Evolutionary conservation across 371 early-diverging fungal species (phyloP).

Genomic region (Mucor mucedo): DNA sequence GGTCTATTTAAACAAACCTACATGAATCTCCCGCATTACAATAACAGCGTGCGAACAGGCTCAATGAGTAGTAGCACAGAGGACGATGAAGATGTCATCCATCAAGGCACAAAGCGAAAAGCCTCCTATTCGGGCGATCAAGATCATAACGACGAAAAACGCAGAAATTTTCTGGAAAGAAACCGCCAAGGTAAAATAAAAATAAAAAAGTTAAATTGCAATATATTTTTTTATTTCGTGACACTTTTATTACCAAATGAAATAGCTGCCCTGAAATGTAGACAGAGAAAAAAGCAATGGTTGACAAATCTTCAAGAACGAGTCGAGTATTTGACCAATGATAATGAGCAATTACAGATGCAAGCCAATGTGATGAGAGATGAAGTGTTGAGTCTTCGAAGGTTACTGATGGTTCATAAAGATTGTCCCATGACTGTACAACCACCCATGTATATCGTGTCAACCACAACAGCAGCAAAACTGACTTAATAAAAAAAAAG

Average conservation of each 20-base stretch:
- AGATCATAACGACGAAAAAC: slow-evolving; percentile 60
- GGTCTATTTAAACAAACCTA: background rate
- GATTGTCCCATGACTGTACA: slow-evolving; percentile 47
- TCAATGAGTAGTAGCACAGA: slow-evolving; percentile 1
- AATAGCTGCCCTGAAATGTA: slow-evolving; percentile 88
- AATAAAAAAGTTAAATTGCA: background rate
- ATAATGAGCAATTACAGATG: slow-evolving; percentile 73
- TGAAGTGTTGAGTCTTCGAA: slow-evolving; percentile 65
- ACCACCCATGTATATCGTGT: background rate
- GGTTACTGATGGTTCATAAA: slow-evolving; percentile 51
- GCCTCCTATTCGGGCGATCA: slow-evolving; percentile 1
- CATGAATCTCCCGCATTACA: background rate
- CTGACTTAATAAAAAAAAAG: background rate
- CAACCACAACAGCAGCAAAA: background rate
- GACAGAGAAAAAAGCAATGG: slow-evolving; percentile 91
- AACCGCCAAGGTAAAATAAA: slow-evolving; percentile 74
- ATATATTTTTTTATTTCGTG: background rate
- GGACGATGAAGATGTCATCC: background rate
- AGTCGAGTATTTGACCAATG: slow-evolving; percentile 70
- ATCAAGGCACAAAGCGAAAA: background rate
- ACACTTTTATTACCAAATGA: background rate
- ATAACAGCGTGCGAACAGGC: background rate
- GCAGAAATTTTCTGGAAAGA: slow-evolving; percentile 82
- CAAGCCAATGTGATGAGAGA: slow-evolving; percentile 72
- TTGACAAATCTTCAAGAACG: slow-evolving; percentile 75